phyloP scores from a whole-genome alignment of 768 basidiomycete genomes.

The Mrakia blollopis region DNA sequence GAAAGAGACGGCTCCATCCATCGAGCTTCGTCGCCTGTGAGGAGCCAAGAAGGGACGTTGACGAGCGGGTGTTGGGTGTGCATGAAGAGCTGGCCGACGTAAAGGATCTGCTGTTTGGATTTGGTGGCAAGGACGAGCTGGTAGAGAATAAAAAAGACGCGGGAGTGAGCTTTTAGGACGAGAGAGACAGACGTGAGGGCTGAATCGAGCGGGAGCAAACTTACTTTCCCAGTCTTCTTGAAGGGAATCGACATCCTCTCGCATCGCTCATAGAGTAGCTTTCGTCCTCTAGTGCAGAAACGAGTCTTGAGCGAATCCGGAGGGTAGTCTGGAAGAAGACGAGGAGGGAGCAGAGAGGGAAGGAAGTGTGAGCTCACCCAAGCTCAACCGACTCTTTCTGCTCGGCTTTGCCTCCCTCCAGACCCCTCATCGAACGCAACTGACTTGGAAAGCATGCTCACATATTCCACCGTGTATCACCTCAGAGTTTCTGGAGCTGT shows the following conservation, averaged over 20 bases:
- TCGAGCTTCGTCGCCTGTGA: slow-evolving; percentile 63
- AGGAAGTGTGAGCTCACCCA: neutral
- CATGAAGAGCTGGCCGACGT: slow-evolving; percentile 63
- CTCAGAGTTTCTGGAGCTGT: slow-evolving; percentile 81
- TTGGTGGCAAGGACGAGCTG: slow-evolving; percentile 74
- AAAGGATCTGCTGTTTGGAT: slow-evolving; percentile 55
- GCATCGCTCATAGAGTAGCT: slow-evolving; percentile 77
- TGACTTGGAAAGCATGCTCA: neutral
- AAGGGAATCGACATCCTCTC: slow-evolving; percentile 57
- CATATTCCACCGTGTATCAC: slow-evolving; percentile 79
- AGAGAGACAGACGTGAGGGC: too few relatives aligned
- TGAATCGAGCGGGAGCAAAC: neutral
- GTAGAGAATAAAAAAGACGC: neutral
- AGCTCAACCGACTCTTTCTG: too few relatives aligned
- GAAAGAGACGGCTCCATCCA: slow-evolving; percentile 53
- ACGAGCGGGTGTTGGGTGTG: slow-evolving; percentile 55
- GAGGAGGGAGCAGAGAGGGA: neutral
- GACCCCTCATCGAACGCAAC: too few relatives aligned
- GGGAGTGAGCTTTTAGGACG: too few relatives aligned
- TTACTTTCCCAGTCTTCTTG: slow-evolving; percentile 62
- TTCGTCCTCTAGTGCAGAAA: slow-evolving; percentile 78
- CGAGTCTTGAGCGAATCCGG: slow-evolving; percentile 73
- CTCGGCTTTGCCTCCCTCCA: too few relatives aligned
- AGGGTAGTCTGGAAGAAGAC: slow-evolving; percentile 56
- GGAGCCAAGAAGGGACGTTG: slow-evolving; percentile 57